Evolutionary conservation across 192 early-diverging fungal genomes (phyloP), one percentile per base, ranked within the genome.

Genomic region (Coemansia sp.): DNA sequence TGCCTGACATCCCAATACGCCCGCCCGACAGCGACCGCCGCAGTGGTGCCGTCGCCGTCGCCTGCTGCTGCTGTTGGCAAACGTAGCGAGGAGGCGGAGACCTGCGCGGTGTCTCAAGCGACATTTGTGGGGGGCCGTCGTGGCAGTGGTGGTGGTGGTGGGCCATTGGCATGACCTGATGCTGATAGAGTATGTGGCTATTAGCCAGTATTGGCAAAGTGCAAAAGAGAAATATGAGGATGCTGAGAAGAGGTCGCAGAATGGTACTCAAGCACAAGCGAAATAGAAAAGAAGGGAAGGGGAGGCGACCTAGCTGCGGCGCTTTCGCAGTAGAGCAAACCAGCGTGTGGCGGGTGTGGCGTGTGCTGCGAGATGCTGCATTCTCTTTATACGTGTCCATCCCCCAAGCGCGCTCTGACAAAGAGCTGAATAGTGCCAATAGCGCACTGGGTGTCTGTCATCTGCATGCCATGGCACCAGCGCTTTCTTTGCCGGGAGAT

Each of bases 301-400:
- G 45, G 35, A 62, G 41, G 50, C 40, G 59, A 47, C 41, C 45
- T 49, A 43, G 59, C 49, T 27, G 41, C 29, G 58, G 52, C 24
- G 52, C 52, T 30, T 34, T n/a, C 30, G 59, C 67, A 69, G 76
- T 69, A 69, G 63, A 64, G 61, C 45, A 74, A 50, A 40, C 58
- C 53, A 61, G 62, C 62, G 56, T 79, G 76, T 79, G 71, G 77
- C 77, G 72, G 41, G 69, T 79, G 77, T 79, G 77, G 77, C 77
- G 77, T 79, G 77, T 74, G 72, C 49, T 67, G 68, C 63, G 64
- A 27, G 64, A 66, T 63, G 52, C 27, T 53, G 52, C 27, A n/a
- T 56, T 34, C 53, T 16, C 30, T 56, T 49, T 49, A 49, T 44
- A 44, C 43, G n/a, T 16, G 13, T 16, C 15, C 43, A 16, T 44